Evolutionary conservation across 495 filamentous ascomycete genomes (phyloP).

Genomic region (Lineolata rhizophorae): DNA sequence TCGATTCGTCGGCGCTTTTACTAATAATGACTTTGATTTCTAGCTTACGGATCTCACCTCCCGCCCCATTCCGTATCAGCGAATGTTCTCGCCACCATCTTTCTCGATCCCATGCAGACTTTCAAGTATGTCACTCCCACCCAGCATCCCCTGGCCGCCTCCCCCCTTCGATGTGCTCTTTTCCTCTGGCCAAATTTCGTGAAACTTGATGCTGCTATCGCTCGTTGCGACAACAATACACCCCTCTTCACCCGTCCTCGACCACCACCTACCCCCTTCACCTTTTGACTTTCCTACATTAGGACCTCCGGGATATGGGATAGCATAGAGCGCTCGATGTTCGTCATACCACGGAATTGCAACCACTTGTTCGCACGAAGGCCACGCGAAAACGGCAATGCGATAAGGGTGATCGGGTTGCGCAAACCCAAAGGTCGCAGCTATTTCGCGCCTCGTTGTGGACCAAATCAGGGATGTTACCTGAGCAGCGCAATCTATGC

Average conservation of each 20-base stretch:
- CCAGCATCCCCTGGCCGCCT: conserved; percentile 42
- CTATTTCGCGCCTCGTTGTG: conserved; percentile 64
- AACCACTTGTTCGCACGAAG: conserved; percentile 70
- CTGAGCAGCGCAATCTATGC: conserved; percentile 80
- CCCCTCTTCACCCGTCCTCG: conserved; percentile 52
- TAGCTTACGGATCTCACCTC: too few relatives aligned
- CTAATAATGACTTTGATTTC: too few relatives aligned
- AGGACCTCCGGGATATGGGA: conserved; percentile 43
- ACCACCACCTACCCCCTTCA: conserved; percentile 29
- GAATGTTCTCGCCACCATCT: conserved; percentile 24
- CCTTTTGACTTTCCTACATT: conserved; percentile 16
- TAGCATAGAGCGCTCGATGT: conserved; percentile 55
- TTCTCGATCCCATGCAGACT: conserved; percentile 66
- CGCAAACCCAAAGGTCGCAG: conserved; percentile 87
- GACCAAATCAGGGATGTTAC: conserved; percentile 90
- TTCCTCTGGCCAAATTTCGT: conserved; percentile 69
- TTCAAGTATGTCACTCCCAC: conserved; percentile 77
- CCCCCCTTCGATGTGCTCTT: too few relatives aligned
- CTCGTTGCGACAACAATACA: conserved; percentile 89
- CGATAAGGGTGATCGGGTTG: conserved; percentile 79
- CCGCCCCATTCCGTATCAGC: too few relatives aligned
- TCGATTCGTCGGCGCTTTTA: too few relatives aligned
- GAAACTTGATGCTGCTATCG: conserved; percentile 87
- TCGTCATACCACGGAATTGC: conserved; percentile 76
- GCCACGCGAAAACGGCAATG: conserved; percentile 92